Evolutionary conservation across 129 eudicot species (phyloP).

Genomic region (Arctium lappa): DNA sequence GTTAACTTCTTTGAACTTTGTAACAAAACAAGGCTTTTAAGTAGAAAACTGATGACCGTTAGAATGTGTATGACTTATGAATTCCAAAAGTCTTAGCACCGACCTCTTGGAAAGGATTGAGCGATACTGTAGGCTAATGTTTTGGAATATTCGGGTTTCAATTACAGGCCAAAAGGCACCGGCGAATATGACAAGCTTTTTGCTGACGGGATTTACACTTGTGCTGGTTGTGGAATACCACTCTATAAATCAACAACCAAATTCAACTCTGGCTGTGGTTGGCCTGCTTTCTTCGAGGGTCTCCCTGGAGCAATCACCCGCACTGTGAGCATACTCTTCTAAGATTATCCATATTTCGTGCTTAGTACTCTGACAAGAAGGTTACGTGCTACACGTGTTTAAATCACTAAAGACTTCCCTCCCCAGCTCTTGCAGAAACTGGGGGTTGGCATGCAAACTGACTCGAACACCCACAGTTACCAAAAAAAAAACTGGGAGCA

Average conservation of each 20-base stretch:
- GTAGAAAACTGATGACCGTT: neutral
- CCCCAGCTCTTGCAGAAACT: too few relatives aligned
- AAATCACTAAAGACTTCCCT: too few relatives aligned
- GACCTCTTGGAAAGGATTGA: neutral
- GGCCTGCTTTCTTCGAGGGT: constrained; percentile 99
- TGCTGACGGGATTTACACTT: constrained; percentile 66
- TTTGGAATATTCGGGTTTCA: neutral
- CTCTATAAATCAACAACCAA: constrained; percentile 87
- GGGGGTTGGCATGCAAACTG: neutral
- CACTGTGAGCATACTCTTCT: constrained; percentile 40
- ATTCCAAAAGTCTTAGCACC: neutral
- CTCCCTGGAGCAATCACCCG: constrained; percentile 87
- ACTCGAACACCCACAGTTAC: neutral
- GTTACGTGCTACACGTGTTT: too few relatives aligned
- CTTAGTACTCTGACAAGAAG: neutral
- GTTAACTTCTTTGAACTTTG: neutral
- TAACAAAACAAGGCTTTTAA: neutral
- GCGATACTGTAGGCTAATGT: neutral
- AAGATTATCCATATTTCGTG: neutral
- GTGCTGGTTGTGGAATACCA: constrained; percentile 90
- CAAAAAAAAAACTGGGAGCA: too few relatives aligned
- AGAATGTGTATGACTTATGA: neutral
- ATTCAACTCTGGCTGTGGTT: constrained; percentile 93
- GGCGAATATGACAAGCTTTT: constrained; percentile 84
- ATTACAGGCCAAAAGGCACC: constrained; percentile 54